Evolutionary conservation across 352 stramenopile genomes (phyloP).

Genomic region (Phytophthora cajani): DNA sequence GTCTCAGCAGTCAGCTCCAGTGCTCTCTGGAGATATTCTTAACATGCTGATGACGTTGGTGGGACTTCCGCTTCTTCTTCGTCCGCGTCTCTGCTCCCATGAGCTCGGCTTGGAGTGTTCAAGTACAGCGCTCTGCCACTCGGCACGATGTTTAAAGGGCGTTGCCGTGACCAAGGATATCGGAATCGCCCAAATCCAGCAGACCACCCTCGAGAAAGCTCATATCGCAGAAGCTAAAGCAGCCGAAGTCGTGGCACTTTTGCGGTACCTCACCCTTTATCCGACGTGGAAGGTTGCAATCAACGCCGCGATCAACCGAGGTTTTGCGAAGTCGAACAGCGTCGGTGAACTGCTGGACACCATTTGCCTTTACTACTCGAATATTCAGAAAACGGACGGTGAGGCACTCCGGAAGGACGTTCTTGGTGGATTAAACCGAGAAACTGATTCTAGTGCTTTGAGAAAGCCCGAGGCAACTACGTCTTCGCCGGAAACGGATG

Average conservation of each 20-base stretch:
- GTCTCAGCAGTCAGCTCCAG: conserved; percentile 35
- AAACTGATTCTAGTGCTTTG: conserved; percentile 27
- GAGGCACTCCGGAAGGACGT: conserved; percentile 1
- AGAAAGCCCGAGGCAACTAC: conserved; percentile 65
- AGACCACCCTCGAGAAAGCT: conserved; percentile 50
- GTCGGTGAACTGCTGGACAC: conserved; percentile 64
- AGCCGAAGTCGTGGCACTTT: conserved; percentile 65
- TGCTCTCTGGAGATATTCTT: conserved; percentile 47
- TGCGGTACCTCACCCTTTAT: conserved; percentile 82
- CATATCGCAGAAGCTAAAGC: conserved; percentile 66
- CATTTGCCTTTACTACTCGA: conserved; percentile 76
- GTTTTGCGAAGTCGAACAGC: conserved; percentile 59
- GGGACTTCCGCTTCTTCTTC: conserved; percentile 64
- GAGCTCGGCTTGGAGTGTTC: conserved; percentile 81
- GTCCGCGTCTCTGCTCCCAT: conserved; percentile 79
- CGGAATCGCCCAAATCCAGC: conserved; percentile 34
- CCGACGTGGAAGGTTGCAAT: conserved; percentile 83
- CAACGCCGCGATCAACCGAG: conserved; percentile 63
- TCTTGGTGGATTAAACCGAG: conserved; percentile 2
- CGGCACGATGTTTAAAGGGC: conserved; percentile 73
- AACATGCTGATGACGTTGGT: conserved; percentile 73
- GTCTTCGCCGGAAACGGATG: conserved; percentile 67
- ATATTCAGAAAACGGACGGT: conserved; percentile 30
- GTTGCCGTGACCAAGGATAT: conserved; percentile 37
- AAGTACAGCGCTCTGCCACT: conserved; percentile 69